phyloP scores from a whole-genome alignment of 2,329 filamentous ascomycete genomes.

The Lojkania enalia region DNA sequence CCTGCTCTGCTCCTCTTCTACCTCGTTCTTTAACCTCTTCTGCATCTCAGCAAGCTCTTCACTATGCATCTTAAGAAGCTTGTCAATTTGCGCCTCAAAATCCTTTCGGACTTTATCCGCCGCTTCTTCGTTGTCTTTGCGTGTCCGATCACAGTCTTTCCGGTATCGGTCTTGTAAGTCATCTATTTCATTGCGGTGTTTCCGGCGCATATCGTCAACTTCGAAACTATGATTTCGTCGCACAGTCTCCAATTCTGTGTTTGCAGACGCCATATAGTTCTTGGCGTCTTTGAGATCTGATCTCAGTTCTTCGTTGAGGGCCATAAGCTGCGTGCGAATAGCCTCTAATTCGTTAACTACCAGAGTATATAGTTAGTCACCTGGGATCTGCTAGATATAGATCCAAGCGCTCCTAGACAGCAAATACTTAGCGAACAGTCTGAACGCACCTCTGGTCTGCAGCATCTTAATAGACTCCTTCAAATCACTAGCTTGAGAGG shows the following conservation, averaged over 20 bases:
- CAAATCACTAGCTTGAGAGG: constrained; percentile 67
- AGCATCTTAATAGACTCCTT: constrained; percentile 75
- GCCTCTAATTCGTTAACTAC: constrained; percentile 62
- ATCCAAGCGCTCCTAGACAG: not conserved
- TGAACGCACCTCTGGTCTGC: constrained; percentile 69
- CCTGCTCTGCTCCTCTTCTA: constrained; percentile 66
- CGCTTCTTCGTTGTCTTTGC: constrained; percentile 54
- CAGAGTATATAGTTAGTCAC: constrained; percentile 15
- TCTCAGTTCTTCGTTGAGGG: constrained; percentile 60
- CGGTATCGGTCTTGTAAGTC: constrained; percentile 58
- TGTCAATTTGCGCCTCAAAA: constrained; percentile 59
- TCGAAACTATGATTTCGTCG: constrained; percentile 57
- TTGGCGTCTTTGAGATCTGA: constrained; percentile 68
- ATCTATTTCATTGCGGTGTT: constrained; percentile 61
- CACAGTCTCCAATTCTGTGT: constrained; percentile 56
- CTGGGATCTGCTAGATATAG: not conserved
- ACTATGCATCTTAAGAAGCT: constrained; percentile 63
- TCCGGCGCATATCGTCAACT: constrained; percentile 56
- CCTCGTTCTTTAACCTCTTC: constrained; percentile 64
- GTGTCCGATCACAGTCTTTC: constrained; percentile 60
- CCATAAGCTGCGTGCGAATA: constrained; percentile 54
- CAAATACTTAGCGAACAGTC: not conserved
- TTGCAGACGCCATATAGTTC: constrained; percentile 55
- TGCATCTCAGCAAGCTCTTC: constrained; percentile 69
- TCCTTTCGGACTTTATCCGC: constrained; percentile 48